Evolutionary conservation across 495 filamentous ascomycete genomes (phyloP), one percentile per base, ranked within the genome.

Genomic region (Podospora pseudocomata): DNA sequence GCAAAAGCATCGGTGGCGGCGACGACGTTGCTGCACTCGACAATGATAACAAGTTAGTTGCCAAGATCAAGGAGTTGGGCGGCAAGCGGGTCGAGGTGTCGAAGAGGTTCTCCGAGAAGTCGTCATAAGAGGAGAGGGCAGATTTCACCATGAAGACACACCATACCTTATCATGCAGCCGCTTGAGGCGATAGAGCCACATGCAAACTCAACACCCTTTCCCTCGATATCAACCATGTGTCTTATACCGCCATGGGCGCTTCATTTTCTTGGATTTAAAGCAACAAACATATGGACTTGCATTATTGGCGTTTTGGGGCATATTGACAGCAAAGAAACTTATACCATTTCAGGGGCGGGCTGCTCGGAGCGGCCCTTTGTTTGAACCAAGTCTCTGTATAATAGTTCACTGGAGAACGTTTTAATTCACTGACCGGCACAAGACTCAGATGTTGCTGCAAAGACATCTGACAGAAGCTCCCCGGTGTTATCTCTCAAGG

Each of bases 1-100:
- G 92, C 4, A 88, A 89, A 76, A 95, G 91, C 73, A 93, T 98
- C 70, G 95, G 95, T 28, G 95, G 95, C 30, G 88, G 92, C 58
- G 94, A 97, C 73, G 92, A 97, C 44, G 85, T 98, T 67, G 85
- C 86, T 54, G 88, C 85, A 27, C 76, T 98, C 67, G 88, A 96
- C 75, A 73, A 80, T 55, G 84, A 85, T n/a, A 89, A 88, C 69
- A 85, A 83, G 66, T 80, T 99, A 66, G 82, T 85, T 32, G 88
- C 87, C 53, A 94, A 88, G 72, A 83, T 99, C 67, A 86, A 85
- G 77, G 83, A 79, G 11, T 80, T 97, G 80, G 93, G 86, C 49
- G 91, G 90, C 1, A 91, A 90, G 75, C 84, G 80, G 62, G 75
- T 89, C 69, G 82, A 88, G 16, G 85, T 84, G 66, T 78, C 78